Evolutionary conservation across 2,329 filamentous ascomycete genomes (phyloP).

Genomic region (Nemania abortiva): DNA sequence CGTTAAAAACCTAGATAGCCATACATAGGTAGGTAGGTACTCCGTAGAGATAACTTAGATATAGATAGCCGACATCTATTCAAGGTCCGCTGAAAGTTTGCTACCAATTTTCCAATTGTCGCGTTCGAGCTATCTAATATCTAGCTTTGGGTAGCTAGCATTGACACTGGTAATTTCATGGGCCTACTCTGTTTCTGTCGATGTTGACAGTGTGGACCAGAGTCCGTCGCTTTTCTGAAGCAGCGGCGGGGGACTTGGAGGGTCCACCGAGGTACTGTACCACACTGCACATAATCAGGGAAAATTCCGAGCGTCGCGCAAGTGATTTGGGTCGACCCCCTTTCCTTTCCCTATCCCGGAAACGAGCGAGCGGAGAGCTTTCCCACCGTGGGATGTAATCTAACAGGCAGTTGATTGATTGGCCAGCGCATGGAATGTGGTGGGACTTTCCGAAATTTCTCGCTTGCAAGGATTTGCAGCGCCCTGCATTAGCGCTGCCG

Average conservation of each 20-base stretch:
- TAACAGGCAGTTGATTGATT: slow-evolving; percentile 35
- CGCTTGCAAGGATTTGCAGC: slow-evolving; percentile 37
- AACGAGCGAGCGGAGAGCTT: slow-evolving; percentile 17
- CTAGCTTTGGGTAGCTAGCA: background rate
- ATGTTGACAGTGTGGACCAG: background rate
- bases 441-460: slow-evolving; percentile 46
- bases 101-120: no score
- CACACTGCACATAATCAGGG: slow-evolving; percentile 1
- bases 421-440: slow-evolving; percentile 34
- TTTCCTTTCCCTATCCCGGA: slow-evolving; percentile 33
- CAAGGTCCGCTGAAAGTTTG: background rate
- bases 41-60: no score
- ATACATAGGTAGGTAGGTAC: background rate
- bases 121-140: background rate
- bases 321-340: slow-evolving; percentile 27
- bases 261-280: background rate
- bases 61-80: background rate
- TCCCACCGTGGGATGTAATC: slow-evolving; percentile 31
- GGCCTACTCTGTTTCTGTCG: background rate
- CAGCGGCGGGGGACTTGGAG: background rate
- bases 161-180: background rate
- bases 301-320: slow-evolving; percentile 6
- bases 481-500: slow-evolving; percentile 43
- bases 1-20: background rate
- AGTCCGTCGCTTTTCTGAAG: slow-evolving; percentile 2